Evolutionary conservation across 75 land plant species (phyloP), one percentile per base, ranked within the genome.

Genomic region (Azolla pinnata): DNA sequence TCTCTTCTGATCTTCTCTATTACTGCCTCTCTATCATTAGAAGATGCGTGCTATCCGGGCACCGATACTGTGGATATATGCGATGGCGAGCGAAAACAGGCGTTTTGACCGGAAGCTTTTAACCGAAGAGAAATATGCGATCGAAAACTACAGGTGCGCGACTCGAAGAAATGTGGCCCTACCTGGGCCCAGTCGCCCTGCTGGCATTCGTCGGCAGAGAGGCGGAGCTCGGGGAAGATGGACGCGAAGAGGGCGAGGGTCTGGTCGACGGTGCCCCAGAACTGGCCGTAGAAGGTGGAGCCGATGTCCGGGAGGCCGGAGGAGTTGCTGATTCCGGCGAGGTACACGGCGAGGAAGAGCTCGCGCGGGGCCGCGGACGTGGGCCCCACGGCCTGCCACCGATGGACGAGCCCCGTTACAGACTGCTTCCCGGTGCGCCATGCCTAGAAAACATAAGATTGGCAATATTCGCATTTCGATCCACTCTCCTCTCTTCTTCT

Each of bases 331-430:
- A 38, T 17, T 18, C 49, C 49, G n/a, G 49, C 49, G 23, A 46
- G n/a, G 14, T 46, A 46, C 23, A 46, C 17, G 14, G 49, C 49
- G 21, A 46, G n/a, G 49, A 46, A 46, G 21, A 46, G 49, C 17
- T 46, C 49, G 17, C 21, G 49, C 4, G 2, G 9, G 3, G 49
- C 49, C 14, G 7, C 38, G 3, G 49, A 18, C 14, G 7, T 32
- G 0, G 47, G 16, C 1, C 68, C 74, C 34, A 71, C n/a, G 20
- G 44, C 8, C 19, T 81, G 80, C 83, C 83, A 81, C 33, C 20
- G 57, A 12, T 42, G 34, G 9, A 76, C 26, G 0, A 72, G 67
- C 20, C 60, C 19, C 0, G 59, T 53, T 0, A 59, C 71, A 0
- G 44, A 44, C 4, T 67, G 27, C 0, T 29, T 56, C 33, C 60